Evolutionary conservation across 2,329 filamentous ascomycete species (phyloP).

Genomic region (Penicillium sumatraense): DNA sequence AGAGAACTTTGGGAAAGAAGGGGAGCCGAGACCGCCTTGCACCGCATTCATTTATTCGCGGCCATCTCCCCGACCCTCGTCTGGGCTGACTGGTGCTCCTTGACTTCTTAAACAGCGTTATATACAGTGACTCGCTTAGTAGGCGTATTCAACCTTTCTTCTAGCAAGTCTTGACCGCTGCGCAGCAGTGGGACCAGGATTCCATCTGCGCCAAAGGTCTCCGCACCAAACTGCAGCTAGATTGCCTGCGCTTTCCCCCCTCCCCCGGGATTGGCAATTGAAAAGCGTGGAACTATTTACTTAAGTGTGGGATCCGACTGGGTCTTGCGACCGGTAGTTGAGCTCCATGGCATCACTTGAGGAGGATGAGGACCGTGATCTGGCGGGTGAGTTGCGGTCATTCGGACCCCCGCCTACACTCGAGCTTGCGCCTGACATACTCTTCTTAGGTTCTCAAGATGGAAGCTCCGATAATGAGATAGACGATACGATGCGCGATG

Average conservation of each 20-base stretch:
- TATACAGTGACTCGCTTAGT: neutral
- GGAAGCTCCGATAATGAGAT: conserved; percentile 55
- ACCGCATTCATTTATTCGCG: neutral
- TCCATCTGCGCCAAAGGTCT: neutral
- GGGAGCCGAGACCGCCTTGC: conserved; percentile 7
- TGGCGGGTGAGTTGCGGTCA: conserved; percentile 37
- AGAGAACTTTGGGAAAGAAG: conserved; percentile 3
- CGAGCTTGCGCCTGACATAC: conserved; percentile 3
- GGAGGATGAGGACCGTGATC: conserved; percentile 49
- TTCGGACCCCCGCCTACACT: conserved; percentile 11
- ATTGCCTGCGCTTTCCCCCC: no score
- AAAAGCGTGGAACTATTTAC: neutral
- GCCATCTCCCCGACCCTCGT: neutral
- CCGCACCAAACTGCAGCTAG: conserved; percentile 1
- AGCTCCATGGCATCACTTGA: conserved; percentile 37
- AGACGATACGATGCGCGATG: conserved; percentile 51
- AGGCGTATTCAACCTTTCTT: neutral
- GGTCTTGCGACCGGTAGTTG: neutral
- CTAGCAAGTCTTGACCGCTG: neutral
- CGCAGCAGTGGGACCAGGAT: neutral
- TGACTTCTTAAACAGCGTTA: neutral
- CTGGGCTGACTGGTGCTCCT: neutral
- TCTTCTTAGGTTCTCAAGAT: conserved; percentile 50
- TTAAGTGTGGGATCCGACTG: neutral
- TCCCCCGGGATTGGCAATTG: neutral